Evolutionary conservation across 768 basidiomycete species (phyloP), one percentile per base, ranked within the genome.

Genomic region (Boletus speciosus): DNA sequence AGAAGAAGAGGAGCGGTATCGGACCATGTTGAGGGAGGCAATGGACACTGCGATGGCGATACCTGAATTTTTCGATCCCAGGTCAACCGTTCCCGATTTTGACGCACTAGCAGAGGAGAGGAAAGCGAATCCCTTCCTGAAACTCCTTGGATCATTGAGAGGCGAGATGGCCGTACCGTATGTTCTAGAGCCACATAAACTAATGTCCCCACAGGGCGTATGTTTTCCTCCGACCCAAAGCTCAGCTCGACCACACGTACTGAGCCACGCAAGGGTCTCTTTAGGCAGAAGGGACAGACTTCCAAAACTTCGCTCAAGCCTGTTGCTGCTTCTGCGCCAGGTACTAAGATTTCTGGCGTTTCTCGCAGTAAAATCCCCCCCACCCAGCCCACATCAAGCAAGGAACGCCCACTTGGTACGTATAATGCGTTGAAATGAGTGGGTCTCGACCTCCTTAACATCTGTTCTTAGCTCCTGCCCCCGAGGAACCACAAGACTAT

Each of bases 41-140:
- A 88, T 90, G 86, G 83, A 89, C 55, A 73, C 78, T 16, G 83
- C 81, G 1, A 74, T 80, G 60, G 74, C 82, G 47, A 76, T 71
- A 39, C 73, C 80, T 19, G 85, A 84, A 51, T 84, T 83, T 67
- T 75, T 82, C 47, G 81, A 86, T 62, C 74, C 74, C 31, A 74
- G 71, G 51, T 73, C 74, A 7, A 64, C 71, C 3, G 73, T 78
- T 5, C 73, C 81, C 49, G 74, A 79, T 46, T 76, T 78, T 44
- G 66, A 74, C 38, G 66, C 74, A 12, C 58, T 76, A 6, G 68
- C 70, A 14, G 81, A 83, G 23, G 78, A 81, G 49, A 74, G 78
- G 49, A 85, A 84, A 63, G 81, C 77, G 19, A 93, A 93, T 63
- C 87, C 89, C 0, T 91, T 93, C 67, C 67, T 92, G 61, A 90